These are phyloP conservation scores for Carpinus fangiana DNA, from an alignment of 306 rosid species.

Conservation along the genomic window DNA sequence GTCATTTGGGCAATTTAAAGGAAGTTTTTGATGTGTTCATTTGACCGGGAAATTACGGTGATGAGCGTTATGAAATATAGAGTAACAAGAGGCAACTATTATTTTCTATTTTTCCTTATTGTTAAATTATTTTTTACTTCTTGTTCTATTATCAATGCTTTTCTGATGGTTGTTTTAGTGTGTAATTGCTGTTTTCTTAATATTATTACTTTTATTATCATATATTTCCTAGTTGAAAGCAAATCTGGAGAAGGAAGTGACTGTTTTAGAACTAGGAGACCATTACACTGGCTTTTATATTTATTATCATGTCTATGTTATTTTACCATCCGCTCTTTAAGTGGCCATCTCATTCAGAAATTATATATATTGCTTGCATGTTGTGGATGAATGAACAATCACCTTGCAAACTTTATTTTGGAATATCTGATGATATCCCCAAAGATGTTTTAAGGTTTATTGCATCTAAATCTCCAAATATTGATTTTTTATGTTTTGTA, in stretches of 20 bases:
- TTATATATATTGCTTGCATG: neutral
- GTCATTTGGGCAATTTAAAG: neutral
- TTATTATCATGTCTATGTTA: neutral
- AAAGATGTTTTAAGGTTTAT: neutral
- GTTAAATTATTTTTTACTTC: neutral
- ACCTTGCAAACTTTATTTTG: neutral
- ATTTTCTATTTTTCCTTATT: neutral
- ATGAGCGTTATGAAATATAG: neutral
- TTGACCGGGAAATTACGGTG: neutral
- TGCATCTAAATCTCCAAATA: neutral
- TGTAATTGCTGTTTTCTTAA: neutral
- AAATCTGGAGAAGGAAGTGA: neutral
- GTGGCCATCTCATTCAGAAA: neutral
- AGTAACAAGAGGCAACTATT: neutral
- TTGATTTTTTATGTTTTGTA: neutral
- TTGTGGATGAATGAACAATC: neutral
- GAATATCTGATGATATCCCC: neutral
- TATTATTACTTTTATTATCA: neutral
- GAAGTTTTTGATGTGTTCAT: neutral
- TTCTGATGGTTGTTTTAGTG: slow-evolving; percentile 1
- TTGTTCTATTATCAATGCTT: neutral
- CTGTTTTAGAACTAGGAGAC: neutral
- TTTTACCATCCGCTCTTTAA: neutral
- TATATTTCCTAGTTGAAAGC: too few relatives aligned
- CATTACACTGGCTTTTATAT: neutral